Evolutionary conservation across 2,329 filamentous ascomycete genomes (phyloP).

Genomic region (Pseudogymnoascus sp.): DNA sequence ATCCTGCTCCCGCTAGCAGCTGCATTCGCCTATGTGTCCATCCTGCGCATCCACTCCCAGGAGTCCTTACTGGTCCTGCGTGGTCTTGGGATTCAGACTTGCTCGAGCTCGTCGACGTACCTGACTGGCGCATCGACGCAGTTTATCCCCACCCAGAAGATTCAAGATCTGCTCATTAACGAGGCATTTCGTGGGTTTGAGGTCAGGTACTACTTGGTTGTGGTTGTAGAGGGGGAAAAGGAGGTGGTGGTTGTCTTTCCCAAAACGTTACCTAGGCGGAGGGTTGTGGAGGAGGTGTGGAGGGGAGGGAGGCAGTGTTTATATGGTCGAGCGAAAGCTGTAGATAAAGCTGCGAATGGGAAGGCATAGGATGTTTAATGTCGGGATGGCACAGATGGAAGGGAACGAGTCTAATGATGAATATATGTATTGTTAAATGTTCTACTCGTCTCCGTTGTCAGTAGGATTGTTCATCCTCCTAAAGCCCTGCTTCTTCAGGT

Average conservation of each 20-base stretch:
- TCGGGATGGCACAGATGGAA: constrained; percentile 14
- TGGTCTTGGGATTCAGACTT: constrained; percentile 85
- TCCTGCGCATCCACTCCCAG: constrained; percentile 49
- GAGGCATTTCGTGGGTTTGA: constrained; percentile 92
- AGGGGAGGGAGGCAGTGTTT: constrained; percentile 75
- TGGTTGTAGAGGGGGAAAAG: constrained; percentile 83
- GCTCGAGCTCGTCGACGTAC: constrained; percentile 62
- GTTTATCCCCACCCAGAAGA: constrained; percentile 85
- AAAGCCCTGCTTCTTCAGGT: constrained; percentile 33
- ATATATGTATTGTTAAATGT: constrained; percentile 6
- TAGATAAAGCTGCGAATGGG: constrained; percentile 24
- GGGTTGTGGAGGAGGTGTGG: constrained; percentile 84
- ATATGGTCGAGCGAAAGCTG: constrained; percentile 49
- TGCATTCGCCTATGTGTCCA: constrained; percentile 39
- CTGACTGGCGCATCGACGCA: constrained; percentile 56
- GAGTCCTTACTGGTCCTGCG: constrained; percentile 86
- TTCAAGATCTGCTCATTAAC: constrained; percentile 89
- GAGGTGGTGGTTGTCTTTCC: constrained; percentile 95
- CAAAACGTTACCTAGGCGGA: constrained; percentile 63
- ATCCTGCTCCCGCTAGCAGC: constrained; percentile 36
- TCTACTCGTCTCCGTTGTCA: constrained; percentile 31
- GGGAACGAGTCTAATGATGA: constrained; percentile 9
- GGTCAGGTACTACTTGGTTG: constrained; percentile 80
- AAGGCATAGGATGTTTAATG: constrained; percentile 17
- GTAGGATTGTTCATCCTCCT: constrained; percentile 21